Conservation (phyloP, 2,329 filamentous ascomycete genomes). For the Blumeriella jaapii region DNA sequence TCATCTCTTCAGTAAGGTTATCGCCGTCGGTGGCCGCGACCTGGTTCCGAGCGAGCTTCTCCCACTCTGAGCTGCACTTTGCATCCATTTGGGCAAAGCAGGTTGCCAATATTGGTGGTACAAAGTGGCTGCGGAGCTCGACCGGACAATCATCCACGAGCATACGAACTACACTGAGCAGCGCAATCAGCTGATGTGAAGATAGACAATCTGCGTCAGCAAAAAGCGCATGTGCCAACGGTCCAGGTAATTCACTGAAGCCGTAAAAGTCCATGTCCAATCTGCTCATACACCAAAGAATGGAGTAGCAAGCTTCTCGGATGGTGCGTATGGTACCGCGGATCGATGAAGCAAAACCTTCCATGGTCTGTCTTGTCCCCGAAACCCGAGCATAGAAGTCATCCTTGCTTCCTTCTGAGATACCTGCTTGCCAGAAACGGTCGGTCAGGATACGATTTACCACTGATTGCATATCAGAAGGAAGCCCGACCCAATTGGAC, state of each 20-base stretch:
- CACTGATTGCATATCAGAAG: conserved; percentile 62
- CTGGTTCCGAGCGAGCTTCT: conserved; percentile 55
- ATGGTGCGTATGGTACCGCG: conserved; percentile 81
- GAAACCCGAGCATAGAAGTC: conserved; percentile 91
- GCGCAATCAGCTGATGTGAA: conserved; percentile 85
- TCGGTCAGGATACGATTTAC: conserved; percentile 81
- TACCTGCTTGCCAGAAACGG: conserved; percentile 96
- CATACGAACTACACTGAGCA: conserved; percentile 78
- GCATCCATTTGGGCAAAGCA: conserved; percentile 79
- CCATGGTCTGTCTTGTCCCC: conserved; percentile 77
- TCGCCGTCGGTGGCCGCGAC: conserved; percentile 55
- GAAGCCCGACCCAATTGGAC: conserved; percentile 68
- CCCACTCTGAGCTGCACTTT: conserved; percentile 84
- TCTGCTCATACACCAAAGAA: conserved; percentile 85
- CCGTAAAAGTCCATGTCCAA: conserved; percentile 84
- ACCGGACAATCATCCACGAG: conserved; percentile 88
- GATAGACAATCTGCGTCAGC: conserved; percentile 72
- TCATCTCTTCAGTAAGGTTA: conserved; percentile 91
- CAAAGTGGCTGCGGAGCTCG: conserved; percentile 62
- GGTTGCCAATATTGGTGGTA: conserved; percentile 70
- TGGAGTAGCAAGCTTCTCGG: conserved; percentile 85
- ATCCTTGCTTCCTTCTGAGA: conserved; percentile 88
- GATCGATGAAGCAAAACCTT: conserved; percentile 89
- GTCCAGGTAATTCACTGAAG: conserved; percentile 70
- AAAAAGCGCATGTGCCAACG: conserved; percentile 75